A percentile compares a stretch with the other conserved stretches of the same genome.
phyloP scores from a whole-genome alignment of 805 yeast genomes.

The Lipomyces orientalis region DNA sequence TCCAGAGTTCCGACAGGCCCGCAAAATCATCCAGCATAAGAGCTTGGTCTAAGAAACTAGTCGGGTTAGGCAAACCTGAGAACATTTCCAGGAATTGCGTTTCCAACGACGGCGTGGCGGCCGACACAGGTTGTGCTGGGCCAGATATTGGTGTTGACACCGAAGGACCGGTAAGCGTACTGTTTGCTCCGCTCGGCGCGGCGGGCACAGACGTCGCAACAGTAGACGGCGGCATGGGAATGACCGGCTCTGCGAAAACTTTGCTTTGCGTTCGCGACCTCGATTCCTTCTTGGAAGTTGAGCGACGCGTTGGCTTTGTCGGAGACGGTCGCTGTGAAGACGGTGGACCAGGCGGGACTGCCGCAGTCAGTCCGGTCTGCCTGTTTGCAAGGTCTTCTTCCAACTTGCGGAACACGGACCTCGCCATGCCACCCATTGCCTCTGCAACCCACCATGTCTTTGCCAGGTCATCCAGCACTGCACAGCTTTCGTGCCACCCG shows the following conservation, averaged over 20 bases:
- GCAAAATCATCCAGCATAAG: slow-evolving; percentile 39
- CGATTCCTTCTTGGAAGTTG: neutral
- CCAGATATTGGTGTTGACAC: neutral
- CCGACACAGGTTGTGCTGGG: neutral
- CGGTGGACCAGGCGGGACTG: neutral
- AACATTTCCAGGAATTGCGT: slow-evolving; percentile 44
- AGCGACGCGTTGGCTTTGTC: neutral
- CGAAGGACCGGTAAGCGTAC: neutral
- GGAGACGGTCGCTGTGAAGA: slow-evolving; percentile 1
- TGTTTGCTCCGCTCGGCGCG: neutral
- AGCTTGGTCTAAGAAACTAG: slow-evolving; percentile 45
- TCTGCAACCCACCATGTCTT: slow-evolving; percentile 48
- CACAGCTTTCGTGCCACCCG: slow-evolving; percentile 44
- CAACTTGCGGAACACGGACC: slow-evolving; percentile 41
- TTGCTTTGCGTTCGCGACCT: neutral
- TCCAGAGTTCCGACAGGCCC: slow-evolving; percentile 24
- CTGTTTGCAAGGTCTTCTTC: slow-evolving; percentile 33
- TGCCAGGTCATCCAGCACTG: slow-evolving; percentile 41
- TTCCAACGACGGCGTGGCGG: slow-evolving; percentile 34
- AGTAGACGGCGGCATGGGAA: slow-evolving; percentile 9
- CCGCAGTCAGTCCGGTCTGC: neutral
- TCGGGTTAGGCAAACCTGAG: slow-evolving; percentile 46
- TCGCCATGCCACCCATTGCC: slow-evolving; percentile 47
- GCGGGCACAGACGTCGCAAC: neutral
- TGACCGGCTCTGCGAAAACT: neutral